phyloP scores from a whole-genome alignment of 305 asterid species.

The Fraxinus latifolia region DNA sequence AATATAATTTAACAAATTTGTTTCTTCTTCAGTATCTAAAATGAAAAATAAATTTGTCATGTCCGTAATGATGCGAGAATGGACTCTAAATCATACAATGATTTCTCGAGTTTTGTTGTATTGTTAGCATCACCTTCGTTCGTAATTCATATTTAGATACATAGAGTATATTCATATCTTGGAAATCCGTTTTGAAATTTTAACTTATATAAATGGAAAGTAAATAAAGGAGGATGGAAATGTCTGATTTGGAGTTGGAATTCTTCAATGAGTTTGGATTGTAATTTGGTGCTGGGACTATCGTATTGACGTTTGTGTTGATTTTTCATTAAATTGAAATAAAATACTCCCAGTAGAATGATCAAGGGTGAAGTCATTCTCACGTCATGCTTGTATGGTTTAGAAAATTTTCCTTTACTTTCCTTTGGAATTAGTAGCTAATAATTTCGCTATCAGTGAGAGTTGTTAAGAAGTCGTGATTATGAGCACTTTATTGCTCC shows the following conservation, averaged over 20 bases:
- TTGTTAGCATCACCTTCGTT: no score
- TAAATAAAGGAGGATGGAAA: neutral
- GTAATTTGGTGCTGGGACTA: constrained; percentile 16
- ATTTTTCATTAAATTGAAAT: constrained; percentile 3
- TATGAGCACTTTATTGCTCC: neutral
- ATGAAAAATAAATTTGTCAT: no score
- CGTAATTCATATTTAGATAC: neutral
- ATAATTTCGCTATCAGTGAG: neutral
- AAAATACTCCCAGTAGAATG: constrained; percentile 5
- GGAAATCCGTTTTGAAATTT: neutral
- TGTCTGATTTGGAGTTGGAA: constrained; percentile 20
- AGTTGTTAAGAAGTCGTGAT: neutral
- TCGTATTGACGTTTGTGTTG: neutral
- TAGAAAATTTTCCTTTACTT: neutral
- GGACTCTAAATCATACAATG: no score
- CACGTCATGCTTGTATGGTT: constrained; percentile 37
- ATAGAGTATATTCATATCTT: neutral
- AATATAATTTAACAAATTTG: no score
- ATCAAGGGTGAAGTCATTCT: constrained; percentile 43
- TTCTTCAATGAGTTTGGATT: neutral
- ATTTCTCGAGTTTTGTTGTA: no score
- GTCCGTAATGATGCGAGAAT: no score
- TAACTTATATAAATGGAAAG: neutral
- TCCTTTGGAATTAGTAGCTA: neutral
- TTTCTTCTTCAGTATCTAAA: neutral